Conservation (phyloP, 2,329 filamentous ascomycete species). For the Clarireedia hainanense region DNA sequence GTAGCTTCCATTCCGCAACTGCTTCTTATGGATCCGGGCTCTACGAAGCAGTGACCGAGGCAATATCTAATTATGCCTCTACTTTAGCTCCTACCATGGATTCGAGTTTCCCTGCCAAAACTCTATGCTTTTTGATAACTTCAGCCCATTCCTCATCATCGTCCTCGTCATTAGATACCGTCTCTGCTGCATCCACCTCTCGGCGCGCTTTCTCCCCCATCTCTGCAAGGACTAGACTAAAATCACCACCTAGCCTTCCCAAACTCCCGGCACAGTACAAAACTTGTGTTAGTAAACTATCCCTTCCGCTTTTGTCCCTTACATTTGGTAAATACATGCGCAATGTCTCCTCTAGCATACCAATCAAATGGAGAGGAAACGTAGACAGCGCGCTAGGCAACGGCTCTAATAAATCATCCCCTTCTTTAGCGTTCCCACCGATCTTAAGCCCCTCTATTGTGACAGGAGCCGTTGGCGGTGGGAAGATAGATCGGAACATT, state of each 20-base stretch:
- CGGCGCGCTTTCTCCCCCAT: conserved; percentile 31
- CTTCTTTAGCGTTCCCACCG: conserved; percentile 13
- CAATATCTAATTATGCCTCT: neutral
- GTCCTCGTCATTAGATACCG: conserved; percentile 37
- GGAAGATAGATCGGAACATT: conserved; percentile 87
- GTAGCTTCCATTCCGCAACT: too few species aligned
- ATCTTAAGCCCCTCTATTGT: conserved; percentile 15
- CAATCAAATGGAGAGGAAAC: conserved; percentile 76
- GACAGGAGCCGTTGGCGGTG: conserved; percentile 32
- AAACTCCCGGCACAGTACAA: conserved; percentile 89
- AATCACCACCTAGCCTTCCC: conserved; percentile 84
- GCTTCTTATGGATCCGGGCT: too few species aligned
- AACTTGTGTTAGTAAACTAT: conserved; percentile 86
- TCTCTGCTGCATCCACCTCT: conserved; percentile 27
- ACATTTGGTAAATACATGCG: conserved; percentile 73
- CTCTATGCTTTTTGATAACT: conserved; percentile 78
- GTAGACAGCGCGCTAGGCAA: conserved; percentile 72
- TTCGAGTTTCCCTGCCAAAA: conserved; percentile 73
- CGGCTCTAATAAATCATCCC: conserved; percentile 41
- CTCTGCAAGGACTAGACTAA: conserved; percentile 76
- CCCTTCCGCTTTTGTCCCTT: conserved; percentile 68
- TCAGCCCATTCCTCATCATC: conserved; percentile 69
- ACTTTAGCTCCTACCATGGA: conserved; percentile 46
- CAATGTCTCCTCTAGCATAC: conserved; percentile 71
- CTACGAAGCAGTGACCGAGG: too few species aligned